Percentiles rank a stretch among this genome's conserved stretches.
phyloP scores from a whole-genome alignment of 208 protist species.

The Trypanosoma avium region DNA sequence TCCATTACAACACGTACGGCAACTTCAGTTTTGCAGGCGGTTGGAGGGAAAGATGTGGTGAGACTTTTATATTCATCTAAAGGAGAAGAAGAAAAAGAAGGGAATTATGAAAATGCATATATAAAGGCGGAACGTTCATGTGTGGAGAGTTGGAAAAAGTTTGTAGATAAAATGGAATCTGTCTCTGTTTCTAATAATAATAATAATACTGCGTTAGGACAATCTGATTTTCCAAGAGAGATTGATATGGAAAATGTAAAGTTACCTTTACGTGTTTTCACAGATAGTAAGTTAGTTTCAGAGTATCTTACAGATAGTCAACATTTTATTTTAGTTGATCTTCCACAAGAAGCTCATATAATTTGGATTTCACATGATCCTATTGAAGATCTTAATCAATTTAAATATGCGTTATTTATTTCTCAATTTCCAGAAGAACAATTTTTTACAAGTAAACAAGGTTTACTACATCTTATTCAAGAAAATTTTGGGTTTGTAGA shows the following conservation, averaged over 20 bases:
- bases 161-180: neutral
- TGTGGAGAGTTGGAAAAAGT: conserved; percentile 30
- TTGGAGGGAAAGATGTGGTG: conserved; percentile 16
- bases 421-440: conserved; percentile 34
- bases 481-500: conserved; percentile 20
- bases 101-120: conserved; percentile 1
- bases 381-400: conserved; percentile 20
- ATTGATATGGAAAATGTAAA: neutral
- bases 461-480: conserved; percentile 28
- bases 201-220: neutral
- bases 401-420: conserved; percentile 21
- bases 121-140: conserved; percentile 24
- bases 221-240: neutral
- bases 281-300: conserved; percentile 29
- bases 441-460: conserved; percentile 33
- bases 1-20: conserved; percentile 28
- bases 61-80: conserved; percentile 8
- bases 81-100: too few species aligned
- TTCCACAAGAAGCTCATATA: conserved; percentile 42
- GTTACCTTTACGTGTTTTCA: conserved; percentile 26
- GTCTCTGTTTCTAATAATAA: neutral
- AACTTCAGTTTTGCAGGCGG: conserved; percentile 27
- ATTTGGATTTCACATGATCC: conserved; percentile 42
- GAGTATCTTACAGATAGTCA: conserved; percentile 11
- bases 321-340: conserved; percentile 36